Percentiles rank a stretch among this genome's conserved stretches.
phyloP scores from a whole-genome alignment of 805 yeast species.

The Yarrowia sp. region DNA sequence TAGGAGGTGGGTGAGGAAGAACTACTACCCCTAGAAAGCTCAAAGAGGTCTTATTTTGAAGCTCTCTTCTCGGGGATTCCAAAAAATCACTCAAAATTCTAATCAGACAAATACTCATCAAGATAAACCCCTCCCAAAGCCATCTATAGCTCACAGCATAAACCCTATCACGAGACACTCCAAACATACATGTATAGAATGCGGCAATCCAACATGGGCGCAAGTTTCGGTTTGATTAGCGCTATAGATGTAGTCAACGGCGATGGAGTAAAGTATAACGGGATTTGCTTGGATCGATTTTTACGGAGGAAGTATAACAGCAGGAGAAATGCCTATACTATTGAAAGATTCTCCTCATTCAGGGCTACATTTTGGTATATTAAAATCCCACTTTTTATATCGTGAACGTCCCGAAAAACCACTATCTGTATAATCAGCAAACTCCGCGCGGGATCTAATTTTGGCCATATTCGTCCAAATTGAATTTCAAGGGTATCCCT shows the following conservation, averaged over 20 bases:
- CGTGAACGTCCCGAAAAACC: neutral
- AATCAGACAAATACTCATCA: neutral
- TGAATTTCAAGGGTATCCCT: neutral
- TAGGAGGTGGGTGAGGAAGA: neutral
- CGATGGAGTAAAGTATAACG: neutral
- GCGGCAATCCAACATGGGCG: neutral
- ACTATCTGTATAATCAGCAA: neutral
- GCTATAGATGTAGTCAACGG: neutral
- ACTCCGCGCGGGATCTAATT: neutral
- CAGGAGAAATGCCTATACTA: too few species aligned
- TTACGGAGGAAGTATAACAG: neutral
- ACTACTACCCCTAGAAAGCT: too few species aligned
- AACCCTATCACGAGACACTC: neutral
- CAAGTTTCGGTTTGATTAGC: conserved; percentile 5
- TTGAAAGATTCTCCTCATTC: neutral
- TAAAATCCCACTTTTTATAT: neutral
- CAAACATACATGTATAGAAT: neutral
- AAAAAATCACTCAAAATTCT: neutral
- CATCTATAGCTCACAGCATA: neutral
- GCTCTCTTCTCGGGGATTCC: neutral
- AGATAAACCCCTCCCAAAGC: neutral
- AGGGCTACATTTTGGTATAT: neutral
- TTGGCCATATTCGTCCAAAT: neutral
- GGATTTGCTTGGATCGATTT: neutral
- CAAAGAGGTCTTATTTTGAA: too few species aligned